Conservation (phyloP, 2,329 filamentous ascomycete species). For the Aureobasidium sp. region DNA sequence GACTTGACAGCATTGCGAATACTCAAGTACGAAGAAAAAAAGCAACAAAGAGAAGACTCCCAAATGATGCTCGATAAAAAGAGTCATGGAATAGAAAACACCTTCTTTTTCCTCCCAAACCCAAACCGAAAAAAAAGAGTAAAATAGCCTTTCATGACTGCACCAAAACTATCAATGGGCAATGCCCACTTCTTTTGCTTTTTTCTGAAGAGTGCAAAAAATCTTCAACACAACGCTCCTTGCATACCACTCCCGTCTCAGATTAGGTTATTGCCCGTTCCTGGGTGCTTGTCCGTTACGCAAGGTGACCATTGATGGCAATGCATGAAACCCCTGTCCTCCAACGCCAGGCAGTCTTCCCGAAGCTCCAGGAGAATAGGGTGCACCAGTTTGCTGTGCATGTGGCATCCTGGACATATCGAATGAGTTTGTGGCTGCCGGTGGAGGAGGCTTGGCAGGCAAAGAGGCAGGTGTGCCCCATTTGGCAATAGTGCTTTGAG, state of each 20-base stretch:
- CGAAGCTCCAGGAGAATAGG: constrained; percentile 1
- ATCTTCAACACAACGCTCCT: no score
- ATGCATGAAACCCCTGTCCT: constrained; percentile 3
- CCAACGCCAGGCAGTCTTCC: constrained; percentile 4
- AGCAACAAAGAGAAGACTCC: no score
- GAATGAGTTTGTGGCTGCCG: constrained; percentile 27
- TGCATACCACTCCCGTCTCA: background rate
- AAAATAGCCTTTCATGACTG: no score
- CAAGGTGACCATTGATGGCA: constrained; percentile 8
- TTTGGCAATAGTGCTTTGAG: constrained; percentile 45
- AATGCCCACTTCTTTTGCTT: no score
- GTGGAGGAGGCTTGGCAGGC: constrained; percentile 49
- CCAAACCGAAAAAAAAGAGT: no score
- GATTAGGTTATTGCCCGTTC: background rate
- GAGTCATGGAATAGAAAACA: no score
- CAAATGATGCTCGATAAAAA: no score
- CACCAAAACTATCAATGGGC: no score
- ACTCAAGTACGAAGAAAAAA: no score
- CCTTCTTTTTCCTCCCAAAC: no score
- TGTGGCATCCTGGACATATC: constrained; percentile 16
- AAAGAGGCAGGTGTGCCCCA: constrained; percentile 49
- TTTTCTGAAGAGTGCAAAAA: no score
- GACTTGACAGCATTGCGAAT: no score
- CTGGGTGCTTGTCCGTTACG: background rate
- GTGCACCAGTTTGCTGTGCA: constrained; percentile 1